Evolutionary conservation across 2,329 filamentous ascomycete species (phyloP), one percentile per base, ranked within the genome.

Genomic region (Pseudogymnoascus sp.): DNA sequence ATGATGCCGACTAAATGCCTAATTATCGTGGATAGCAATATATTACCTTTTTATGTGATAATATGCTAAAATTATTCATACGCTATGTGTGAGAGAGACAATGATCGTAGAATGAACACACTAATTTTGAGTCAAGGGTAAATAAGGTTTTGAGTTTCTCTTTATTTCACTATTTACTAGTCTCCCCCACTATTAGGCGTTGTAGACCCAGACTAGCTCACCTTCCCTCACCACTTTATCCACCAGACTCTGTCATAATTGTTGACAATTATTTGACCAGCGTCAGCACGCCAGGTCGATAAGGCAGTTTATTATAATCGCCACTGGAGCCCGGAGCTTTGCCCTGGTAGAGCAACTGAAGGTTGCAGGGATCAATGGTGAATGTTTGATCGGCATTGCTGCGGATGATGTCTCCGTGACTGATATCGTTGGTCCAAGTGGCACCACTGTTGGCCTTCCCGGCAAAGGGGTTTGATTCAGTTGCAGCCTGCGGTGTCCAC

Each of bases 301-400:
- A 77, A 13, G 74, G 75, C 62, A 76, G 63, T 1, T 68, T 63
- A 60, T 77, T 75, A 58, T 77, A 77, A 31, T 64, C 64, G 1
- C 65, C 70, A 5, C 21, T 67, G 2, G 69, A 70, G 8, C 37
- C 65, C 21, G 75, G 73, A 62, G 71, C 67, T 25, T 76, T 58
- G 0, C 75, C 75, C 66, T 77, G 76, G 60, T 77, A 77, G 62
- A 77, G 39, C 60, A 71, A 77, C 55, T 67, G 63, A 67, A 74
- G 62, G 13, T 69, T 67, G 58, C 71, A 73, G n/a, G 72, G 67
- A 13, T 66, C 67, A 52, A 77, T 72, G 7, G 65, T 71, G 61
- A 77, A 31, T 6, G 66, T 75, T 70, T 77, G 74, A 63, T 77
- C 75, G n/a, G 71, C 69, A 4, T 70, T 60, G 0, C 64, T 70